Evolutionary conservation across 805 yeast genomes (phyloP), one percentile per base, ranked within the genome.

Genomic region (Barnettozyma salicaria): DNA sequence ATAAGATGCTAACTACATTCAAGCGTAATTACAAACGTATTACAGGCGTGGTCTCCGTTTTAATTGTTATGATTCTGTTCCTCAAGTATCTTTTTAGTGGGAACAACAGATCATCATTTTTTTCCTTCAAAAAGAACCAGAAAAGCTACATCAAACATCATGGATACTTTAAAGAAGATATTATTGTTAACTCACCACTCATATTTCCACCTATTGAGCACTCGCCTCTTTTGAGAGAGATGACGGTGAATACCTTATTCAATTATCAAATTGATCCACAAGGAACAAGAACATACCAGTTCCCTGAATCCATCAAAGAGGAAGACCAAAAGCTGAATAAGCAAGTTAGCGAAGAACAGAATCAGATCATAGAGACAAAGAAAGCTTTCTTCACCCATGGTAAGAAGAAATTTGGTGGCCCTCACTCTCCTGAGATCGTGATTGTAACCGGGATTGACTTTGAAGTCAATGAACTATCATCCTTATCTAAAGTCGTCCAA

Each of bases 361-460:
- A 59, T 30, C 66, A 64, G 45, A 53, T 59, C 39, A 36, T 54
- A 24, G 48, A 59, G 29, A 80, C 78, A 7, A 74, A 72, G 40
- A 74, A 71, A 46, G 61, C 70, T 26, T 83, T 82, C 58, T 68
- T 76, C 43, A 76, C 76, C 39, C 84, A 77, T 47, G 88, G 85
- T 30, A 78, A 76, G 51, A 61, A 72, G 34, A 77, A 71, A 11
- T 76, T 53, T 53, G 49, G 49, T 36, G 55, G 53, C 16, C 31
- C 44, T 13, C 56, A 58, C 7, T 60, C 70, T 17, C 92, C 92
- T 7, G 80, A 79, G 37, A 67, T 82, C 18, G 77, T 89, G 16
- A 56, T 89, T 27, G 96, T 89, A 12, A 75, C 94, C 0, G 80
- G 83, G 2, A 63, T 89, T 20, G 95, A 88, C 62, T 83, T 76